Evolutionary conservation across 1,139 yeast species (phyloP).

Genomic region (Zygotorulaspora mrakii): DNA sequence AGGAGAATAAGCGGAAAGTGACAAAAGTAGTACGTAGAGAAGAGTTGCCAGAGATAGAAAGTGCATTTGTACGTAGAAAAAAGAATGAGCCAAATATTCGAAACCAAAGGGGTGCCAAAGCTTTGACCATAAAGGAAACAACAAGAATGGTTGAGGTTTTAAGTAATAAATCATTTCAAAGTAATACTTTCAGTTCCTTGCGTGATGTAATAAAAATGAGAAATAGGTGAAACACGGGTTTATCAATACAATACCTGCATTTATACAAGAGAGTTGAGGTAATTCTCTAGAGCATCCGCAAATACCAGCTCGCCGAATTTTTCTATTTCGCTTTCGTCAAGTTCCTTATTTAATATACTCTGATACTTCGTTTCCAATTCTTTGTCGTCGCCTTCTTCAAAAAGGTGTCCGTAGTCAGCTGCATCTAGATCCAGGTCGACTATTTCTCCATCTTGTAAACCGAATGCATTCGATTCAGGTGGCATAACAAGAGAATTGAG

Average conservation of each 20-base stretch:
- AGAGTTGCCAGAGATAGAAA: conserved; percentile 21
- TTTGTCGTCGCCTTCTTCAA: conserved; percentile 22
- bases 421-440: conserved; percentile 51
- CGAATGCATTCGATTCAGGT: conserved; percentile 51
- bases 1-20: conserved; percentile 17
- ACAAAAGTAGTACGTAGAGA: conserved; percentile 27
- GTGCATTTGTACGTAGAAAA: conserved; percentile 32
- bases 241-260: conserved; percentile 3
- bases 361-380: conserved; percentile 28
- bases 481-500: conserved; percentile 45
- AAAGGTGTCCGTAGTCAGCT: conserved; percentile 31
- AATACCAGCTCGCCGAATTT: conserved; percentile 22
- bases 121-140: conserved; percentile 52
- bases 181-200: conserved; percentile 57
- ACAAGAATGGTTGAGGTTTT: conserved; percentile 53
- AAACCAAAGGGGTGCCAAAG: conserved; percentile 52
- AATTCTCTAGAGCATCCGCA: conserved; percentile 10
- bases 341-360: conserved; percentile 31
- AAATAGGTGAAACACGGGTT: conserved; percentile 15
- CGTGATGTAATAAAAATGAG: conserved; percentile 42
- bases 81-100: conserved; percentile 61
- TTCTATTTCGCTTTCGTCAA: conserved; percentile 38
- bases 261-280: conserved; percentile 1
- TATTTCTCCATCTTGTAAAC: conserved; percentile 55
- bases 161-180: conserved; percentile 48